Base-by-base conservation (phyloP, 2,329 filamentous ascomycete genomes). In the Arthrobotrys conoides region DNA sequence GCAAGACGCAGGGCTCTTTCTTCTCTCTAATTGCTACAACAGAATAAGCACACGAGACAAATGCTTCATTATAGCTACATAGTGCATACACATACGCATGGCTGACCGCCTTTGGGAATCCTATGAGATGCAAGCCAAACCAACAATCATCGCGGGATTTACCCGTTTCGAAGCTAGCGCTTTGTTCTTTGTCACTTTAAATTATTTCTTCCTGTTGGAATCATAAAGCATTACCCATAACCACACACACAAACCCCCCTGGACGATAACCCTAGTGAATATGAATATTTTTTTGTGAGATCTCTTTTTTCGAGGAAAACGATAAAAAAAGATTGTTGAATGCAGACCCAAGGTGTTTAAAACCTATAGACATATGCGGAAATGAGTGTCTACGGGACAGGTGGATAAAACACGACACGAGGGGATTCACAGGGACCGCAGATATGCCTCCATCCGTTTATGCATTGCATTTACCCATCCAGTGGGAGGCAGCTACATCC, bases 101-200 rank as follows among this genome's bases (percentile, higher is more conserved):
- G 44, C 18, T 46, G 44, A 46, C 44, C 44, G n/a, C 5, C 41
- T 64, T 51, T 49, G 27, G 59, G 30, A 64, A 61, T 66, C 38
- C 61, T 66, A 67, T 20, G 3, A n/a, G 30, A 18, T 16, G 12
- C 3, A 24, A 38, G 14, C 27, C 22, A 38, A 24, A 8, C 38
- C 41, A 44, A 30, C 65, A 73, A 73, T 73, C 70, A 57, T 69
- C 75, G 75, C 75, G 68, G 68, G 10, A 78, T 78, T 78, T 78
- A 78, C 75, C 55, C 55, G 20, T 53, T 78, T 78, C 33, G 75
- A 55, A 30, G 44, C 22, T 61, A 55, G 64, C 55, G 30, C 48
- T 16, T 22, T n/a, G n/a, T n/a, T 48, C 46, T 4, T 24, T 51
- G 44, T 48, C 18, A 8, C 9, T 36, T 12, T 48, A 5, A 5